These are phyloP conservation scores for Eimeria maxima DNA, from an alignment of 169 alveolate species.

Conservation along the genomic window DNA sequence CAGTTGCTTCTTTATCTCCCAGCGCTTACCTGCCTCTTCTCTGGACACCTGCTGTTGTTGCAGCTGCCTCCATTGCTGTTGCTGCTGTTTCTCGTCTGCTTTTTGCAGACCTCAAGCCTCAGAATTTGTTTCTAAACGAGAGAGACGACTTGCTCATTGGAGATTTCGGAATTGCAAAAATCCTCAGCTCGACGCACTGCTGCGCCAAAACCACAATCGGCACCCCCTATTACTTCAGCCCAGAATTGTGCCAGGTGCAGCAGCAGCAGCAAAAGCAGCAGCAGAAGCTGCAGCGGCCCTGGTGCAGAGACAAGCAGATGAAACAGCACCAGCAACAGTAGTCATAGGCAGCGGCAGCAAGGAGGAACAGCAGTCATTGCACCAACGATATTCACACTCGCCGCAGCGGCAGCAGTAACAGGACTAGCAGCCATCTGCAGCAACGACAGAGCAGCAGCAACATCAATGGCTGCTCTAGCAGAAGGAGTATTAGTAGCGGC, in stretches of 20 bases:
- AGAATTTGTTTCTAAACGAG: constrained; percentile 94
- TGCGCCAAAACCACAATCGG: constrained; percentile 98
- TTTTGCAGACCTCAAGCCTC: constrained; percentile 91
- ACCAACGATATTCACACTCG: too few relatives aligned
- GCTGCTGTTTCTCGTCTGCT: background rate
- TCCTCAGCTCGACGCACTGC: constrained; percentile 94
- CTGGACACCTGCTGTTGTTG: background rate
- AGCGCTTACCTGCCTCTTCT: constrained; percentile 3
- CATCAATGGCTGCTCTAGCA: background rate
- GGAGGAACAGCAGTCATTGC: too few relatives aligned
- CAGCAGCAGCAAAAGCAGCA: background rate
- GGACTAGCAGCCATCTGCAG: too few relatives aligned
- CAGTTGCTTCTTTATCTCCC: background rate
- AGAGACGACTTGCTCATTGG: constrained; percentile 94
- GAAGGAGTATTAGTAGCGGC: too few relatives aligned
- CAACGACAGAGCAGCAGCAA: background rate
- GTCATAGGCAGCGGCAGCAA: background rate
- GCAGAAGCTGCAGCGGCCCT: too few relatives aligned
- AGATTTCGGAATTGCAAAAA: constrained; percentile 97
- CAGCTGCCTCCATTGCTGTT: too few relatives aligned
- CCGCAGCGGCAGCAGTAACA: too few relatives aligned
- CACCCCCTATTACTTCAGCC: constrained; percentile 99
- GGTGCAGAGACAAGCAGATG: background rate
- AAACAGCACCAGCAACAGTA: background rate
- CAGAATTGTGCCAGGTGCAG: constrained; percentile 95